Base-by-base conservation (phyloP, 768 basidiomycete genomes). In the Lenzites betulinus region DNA sequence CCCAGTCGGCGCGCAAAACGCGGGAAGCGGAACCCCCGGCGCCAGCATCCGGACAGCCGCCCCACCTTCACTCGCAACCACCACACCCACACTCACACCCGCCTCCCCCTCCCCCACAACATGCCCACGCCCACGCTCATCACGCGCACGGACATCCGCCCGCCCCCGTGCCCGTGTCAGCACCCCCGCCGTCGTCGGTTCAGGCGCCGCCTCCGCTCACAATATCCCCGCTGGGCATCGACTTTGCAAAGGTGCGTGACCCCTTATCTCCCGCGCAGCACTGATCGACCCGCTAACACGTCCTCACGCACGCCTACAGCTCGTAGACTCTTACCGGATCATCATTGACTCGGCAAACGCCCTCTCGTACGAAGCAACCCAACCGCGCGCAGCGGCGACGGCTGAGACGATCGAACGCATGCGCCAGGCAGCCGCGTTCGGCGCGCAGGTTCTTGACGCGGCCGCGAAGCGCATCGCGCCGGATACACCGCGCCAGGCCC, bases 391-490 rank as follows among this genome's bases (percentile, higher is more conserved):
- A 54, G 53, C 69, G 60, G 64, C 67, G 13, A 50, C 74, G 20
- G 67, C 44, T 11, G 78, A 79, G 54, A 66, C 53, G 22, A 54
- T 81, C n/a, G 81, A 81, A 12, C 76, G 75, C 58, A 78, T 81
- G 75, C 38, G 75, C 50, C 78, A 79, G 65, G 78, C 80, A 36
- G 80, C 81, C 38, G 69, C 66, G 58, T 74, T 73, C 58, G 77
- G 80, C 41, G 64, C 63, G 42, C 74, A 77, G 63, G 73, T 81
- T 72, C 67, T 86, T n/a, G 80, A 82, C 44, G 72, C 80, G 3
- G 61, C 63, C 33, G 22, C 51, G 50, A 60, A 66, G 54, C 65
- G 65, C n/a, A 23, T 47, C 35, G 22, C 57, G 5, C 66, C 68
- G n/a, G 51, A 59, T 44, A 46, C 64, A 18, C 63, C 66, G n/a